Evolutionary conservation across 176 grass and related monocot species (phyloP), one percentile per base, ranked within the genome.

Genomic region (Cenchrus purpureus): DNA sequence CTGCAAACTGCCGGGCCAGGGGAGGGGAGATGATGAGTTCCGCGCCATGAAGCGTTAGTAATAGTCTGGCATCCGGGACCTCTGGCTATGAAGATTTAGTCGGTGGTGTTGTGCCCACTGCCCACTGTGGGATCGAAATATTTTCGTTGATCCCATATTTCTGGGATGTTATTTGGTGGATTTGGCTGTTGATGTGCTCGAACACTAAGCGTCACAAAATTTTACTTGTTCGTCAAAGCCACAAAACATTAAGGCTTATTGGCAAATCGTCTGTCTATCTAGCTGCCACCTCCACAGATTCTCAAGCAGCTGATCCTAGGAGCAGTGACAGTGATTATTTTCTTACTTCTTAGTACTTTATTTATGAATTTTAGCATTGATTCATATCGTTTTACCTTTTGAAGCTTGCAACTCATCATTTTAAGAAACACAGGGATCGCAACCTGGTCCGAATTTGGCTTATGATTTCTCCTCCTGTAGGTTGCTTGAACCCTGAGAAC

Each of bases 401-500:
- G 3, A 76, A 60, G 37, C 15, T 17, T 48, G 4, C 53, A 20
- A 4, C 1, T 70, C 10, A 44, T 75, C 15, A 5, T 32, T 51
- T 74, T 54, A 32, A 32, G 1, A 52, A 34, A 52, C 14, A 32
- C 0, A 51, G 2, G 62, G 61, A 16, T 20, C 48, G 1, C 48
- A 40, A 16, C 10, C 20, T 12, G 7, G 29, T n/a, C 0, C 5
- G 2, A 53, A 40, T 12, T 53, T 53, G 9, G 2, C 40, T 40
- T 60, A 28, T 86, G 13, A 12, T 60, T 16, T 85, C 55, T 76
- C 37, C 68, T 60, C 74, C 58, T 34, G 71, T 84, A 97, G 92
- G 84, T 72, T 89, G 68, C 67, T 88, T 97, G 86, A 92, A 97
- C 74, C 90, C 92, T 53, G 90, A 97, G 70, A 94, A 97, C 34